Conservation (phyloP, 208 protist species). For the Blastocrithidia nonstop region DNA sequence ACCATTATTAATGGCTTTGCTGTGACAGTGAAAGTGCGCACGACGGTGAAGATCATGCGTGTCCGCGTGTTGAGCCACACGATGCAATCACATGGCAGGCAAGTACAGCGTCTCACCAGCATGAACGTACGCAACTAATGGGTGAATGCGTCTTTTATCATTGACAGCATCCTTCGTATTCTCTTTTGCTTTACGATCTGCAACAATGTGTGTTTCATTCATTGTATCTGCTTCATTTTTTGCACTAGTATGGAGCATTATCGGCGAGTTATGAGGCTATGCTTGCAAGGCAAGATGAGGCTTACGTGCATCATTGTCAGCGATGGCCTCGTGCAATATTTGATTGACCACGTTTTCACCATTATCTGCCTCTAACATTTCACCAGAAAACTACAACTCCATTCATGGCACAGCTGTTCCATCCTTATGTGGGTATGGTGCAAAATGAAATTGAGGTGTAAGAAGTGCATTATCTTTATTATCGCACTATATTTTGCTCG, state of each 20-base stretch:
- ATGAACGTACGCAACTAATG: conserved; percentile 51
- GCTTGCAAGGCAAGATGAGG: not conserved
- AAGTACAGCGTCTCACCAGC: conserved; percentile 84
- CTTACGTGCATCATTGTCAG: conserved; percentile 2
- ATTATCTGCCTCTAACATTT: conserved; percentile 13
- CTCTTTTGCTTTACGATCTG: not conserved
- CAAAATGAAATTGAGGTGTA: conserved; percentile 20
- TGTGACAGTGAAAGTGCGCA: conserved; percentile 2
- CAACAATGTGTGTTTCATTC: not conserved
- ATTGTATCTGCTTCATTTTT: not conserved
- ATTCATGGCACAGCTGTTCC: conserved; percentile 70
- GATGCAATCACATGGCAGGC: conserved; percentile 82
- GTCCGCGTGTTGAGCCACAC: conserved; percentile 75
- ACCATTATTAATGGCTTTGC: not conserved
- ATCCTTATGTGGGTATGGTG: conserved; percentile 30
- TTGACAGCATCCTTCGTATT: not conserved
- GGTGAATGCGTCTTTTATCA: conserved; percentile 19
- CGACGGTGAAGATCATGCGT: conserved; percentile 26
- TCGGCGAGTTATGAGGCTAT: not conserved
- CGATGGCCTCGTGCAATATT: conserved; percentile 6
- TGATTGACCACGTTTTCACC: conserved; percentile 7
- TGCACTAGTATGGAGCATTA: not conserved
- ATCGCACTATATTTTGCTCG: not conserved
- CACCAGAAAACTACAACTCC: conserved; percentile 58
- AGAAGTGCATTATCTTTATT: conserved; percentile 4